phyloP scores from a whole-genome alignment of 208 protist species.

The Trypanosoma mega region DNA sequence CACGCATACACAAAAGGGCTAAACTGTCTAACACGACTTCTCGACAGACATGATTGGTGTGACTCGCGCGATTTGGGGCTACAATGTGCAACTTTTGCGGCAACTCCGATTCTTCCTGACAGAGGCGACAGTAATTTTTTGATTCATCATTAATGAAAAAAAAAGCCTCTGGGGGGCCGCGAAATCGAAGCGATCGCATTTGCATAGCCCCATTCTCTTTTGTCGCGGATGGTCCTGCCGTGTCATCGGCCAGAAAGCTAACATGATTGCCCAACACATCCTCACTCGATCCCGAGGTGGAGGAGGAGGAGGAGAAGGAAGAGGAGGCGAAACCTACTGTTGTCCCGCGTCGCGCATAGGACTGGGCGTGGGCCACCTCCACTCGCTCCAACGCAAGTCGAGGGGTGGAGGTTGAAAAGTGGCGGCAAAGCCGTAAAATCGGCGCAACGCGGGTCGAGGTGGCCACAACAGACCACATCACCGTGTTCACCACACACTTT shows the following conservation, averaged over 20 bases:
- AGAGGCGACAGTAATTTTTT: slow-evolving; percentile 57
- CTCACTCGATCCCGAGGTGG: slow-evolving; percentile 4
- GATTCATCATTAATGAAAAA: slow-evolving; percentile 30
- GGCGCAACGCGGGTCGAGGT: background rate
- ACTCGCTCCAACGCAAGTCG: slow-evolving; percentile 31
- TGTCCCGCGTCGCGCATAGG: slow-evolving; percentile 17
- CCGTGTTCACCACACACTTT: background rate
- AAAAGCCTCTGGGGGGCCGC: slow-evolving; percentile 17
- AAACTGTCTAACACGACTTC: slow-evolving; percentile 69
- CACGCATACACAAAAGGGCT: slow-evolving; percentile 56
- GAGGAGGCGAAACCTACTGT: slow-evolving; percentile 25
- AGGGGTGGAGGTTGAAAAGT: slow-evolving; percentile 6
- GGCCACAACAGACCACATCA: background rate
- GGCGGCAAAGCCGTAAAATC: background rate
- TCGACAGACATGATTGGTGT: slow-evolving; percentile 58
- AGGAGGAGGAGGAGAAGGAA: background rate
- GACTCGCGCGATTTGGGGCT: slow-evolving; percentile 29
- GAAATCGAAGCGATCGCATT: slow-evolving; percentile 24
- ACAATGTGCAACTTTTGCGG: slow-evolving; percentile 44
- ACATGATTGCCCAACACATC: slow-evolving; percentile 43
- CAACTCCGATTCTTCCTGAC: slow-evolving; percentile 48
- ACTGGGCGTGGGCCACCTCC: slow-evolving; percentile 33
- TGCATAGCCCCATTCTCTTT: slow-evolving; percentile 30
- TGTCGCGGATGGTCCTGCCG: slow-evolving; percentile 40
- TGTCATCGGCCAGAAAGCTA: slow-evolving; percentile 49